These are phyloP conservation scores for Fusarium sp. DNA, from an alignment of 2,329 filamentous ascomycete species.

Conservation along the genomic window DNA sequence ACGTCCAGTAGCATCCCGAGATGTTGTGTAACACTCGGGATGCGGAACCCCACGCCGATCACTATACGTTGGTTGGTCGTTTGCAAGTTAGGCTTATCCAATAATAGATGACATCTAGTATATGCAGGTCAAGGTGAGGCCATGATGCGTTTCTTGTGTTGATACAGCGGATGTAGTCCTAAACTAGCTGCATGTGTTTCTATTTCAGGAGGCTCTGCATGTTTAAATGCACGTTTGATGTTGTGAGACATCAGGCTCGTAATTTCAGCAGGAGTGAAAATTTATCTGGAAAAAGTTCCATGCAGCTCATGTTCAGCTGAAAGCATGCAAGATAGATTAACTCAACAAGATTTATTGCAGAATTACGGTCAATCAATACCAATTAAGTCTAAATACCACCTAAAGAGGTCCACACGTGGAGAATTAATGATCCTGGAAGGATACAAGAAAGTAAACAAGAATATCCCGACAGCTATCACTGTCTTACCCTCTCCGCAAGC, in stretches of 20 bases:
- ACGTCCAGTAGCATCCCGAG: background rate
- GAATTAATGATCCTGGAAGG: background rate
- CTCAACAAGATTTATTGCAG: background rate
- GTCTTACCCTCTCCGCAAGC: conserved; percentile 13
- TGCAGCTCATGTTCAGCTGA: background rate
- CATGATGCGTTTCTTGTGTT: background rate
- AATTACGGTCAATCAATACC: background rate
- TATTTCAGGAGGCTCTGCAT: background rate
- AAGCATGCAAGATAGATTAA: background rate
- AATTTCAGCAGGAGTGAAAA: background rate
- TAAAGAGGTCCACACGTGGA: background rate
- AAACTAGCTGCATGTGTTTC: background rate
- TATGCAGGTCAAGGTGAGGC: background rate
- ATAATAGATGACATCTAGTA: background rate
- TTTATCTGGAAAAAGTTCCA: background rate
- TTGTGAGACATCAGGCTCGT: background rate
- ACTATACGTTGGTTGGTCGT: background rate
- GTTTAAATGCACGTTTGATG: background rate
- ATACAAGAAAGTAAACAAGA: conserved; percentile 10
- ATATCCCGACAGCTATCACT: background rate
- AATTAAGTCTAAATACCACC: background rate
- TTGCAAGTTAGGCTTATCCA: background rate
- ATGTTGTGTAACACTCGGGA: conserved; percentile 22
- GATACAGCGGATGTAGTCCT: background rate
- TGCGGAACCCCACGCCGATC: background rate